phyloP scores from a whole-genome alignment of 2,329 filamentous ascomycete species.

The Colletotrichum truncatum region DNA sequence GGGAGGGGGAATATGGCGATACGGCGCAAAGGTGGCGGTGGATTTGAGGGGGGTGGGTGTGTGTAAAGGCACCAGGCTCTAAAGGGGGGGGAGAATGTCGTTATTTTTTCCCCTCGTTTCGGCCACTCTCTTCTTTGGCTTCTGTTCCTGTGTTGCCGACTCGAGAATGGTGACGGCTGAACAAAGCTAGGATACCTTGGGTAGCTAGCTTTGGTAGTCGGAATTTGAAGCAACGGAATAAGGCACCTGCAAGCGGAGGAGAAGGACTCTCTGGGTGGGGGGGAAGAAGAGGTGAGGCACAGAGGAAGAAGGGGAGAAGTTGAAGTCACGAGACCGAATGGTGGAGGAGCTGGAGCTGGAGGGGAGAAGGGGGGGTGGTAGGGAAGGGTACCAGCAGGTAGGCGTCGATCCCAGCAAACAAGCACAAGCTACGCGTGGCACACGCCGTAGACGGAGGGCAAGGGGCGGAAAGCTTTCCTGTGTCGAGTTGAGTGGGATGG shows the following conservation, averaged over 20 bases:
- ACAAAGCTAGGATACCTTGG: conserved; percentile 15
- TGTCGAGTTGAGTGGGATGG: neutral
- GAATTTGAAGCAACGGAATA: neutral
- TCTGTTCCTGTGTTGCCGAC: neutral
- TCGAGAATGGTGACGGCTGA: neutral
- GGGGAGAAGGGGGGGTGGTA: too few relatives aligned
- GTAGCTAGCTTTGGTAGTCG: neutral
- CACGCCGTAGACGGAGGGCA: neutral
- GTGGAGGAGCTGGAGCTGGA: neutral
- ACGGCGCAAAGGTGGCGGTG: too few relatives aligned
- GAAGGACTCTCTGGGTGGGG: neutral
- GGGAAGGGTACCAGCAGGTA: neutral
- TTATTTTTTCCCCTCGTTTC: neutral
- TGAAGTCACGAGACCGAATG: conserved; percentile 24
- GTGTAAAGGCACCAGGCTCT: conserved; percentile 4
- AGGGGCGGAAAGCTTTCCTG: neutral
- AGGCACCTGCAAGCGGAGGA: conserved; percentile 6
- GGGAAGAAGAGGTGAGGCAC: neutral
- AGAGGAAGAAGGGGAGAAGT: neutral
- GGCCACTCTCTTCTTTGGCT: neutral
- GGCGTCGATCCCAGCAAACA: neutral
- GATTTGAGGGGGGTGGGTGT: neutral
- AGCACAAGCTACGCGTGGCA: too few relatives aligned
- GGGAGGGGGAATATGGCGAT: neutral
- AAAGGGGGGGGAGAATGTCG: neutral